Evolutionary conservation across 495 filamentous ascomycete genomes (phyloP), one percentile per base, ranked within the genome.

Genomic region (Aspergillus carlsbadensis): DNA sequence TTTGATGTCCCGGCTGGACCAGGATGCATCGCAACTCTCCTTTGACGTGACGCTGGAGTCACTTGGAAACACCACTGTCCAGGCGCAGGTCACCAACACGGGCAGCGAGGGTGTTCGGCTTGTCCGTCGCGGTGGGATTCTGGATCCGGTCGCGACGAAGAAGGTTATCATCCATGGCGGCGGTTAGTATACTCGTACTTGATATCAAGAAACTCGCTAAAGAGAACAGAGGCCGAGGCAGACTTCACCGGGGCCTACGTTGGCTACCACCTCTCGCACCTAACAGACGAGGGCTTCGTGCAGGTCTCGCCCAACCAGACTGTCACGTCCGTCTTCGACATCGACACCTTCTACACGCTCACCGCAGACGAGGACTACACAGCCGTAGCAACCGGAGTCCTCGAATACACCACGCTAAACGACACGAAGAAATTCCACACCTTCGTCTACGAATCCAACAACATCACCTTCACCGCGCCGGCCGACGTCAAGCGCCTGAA

Each of bases 61-160:
- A 1, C 58, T 61, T 13, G 58, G 58, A n/a, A 49, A 61, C 22
- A 46, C 58, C 22, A 53, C 58, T 3, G 47, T 61, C 5, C 26
- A 47, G 17, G 58, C 58, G 2, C 33, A 26, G 6, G 39, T 61
- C 34, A 61, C 41, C 17, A 61, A 61, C 22, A 18, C 48, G 6
- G 52, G 40, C 2, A 18, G 44, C 10, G 52, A 61, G 15, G 20
- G 15, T 20, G 36, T 61, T 4, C 53, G 54, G 6, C 10, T 61
- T 17, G 42, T 61, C 10, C 43, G 48, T 22, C 47, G 53, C 8
- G 58, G 58, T 6, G 52, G 58, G 18, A 44, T 61, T 6, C 37
- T 61, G 22, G 58, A 61, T 13, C 20, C 10, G 1, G 52, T 52
- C 22, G 47, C 58, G 6, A 61, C 58, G 6, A 52, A 31, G 26